These are phyloP conservation scores for Ustilago tritici DNA, from an alignment of 1,284 basidiomycete genomes.

Conservation along the genomic window DNA sequence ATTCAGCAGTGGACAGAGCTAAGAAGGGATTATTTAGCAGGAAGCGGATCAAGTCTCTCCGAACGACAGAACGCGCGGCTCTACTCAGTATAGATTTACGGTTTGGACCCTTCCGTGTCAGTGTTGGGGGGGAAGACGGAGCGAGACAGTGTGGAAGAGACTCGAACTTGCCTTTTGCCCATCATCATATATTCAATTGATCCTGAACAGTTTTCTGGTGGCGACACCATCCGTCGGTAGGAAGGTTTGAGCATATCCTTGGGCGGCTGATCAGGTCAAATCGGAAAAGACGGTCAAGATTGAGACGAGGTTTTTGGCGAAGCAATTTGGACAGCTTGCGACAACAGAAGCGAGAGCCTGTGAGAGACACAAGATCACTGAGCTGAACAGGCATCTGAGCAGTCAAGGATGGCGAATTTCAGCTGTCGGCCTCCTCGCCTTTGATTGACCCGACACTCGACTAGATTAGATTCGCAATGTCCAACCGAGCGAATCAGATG, in stretches of 20 bases:
- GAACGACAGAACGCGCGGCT: background rate
- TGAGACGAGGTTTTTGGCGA: background rate
- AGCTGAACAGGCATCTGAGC: background rate
- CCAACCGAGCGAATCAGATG: conserved; percentile 24
- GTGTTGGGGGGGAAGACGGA: background rate
- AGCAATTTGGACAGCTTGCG: background rate
- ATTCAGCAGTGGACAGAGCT: background rate
- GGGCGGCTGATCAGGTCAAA: background rate
- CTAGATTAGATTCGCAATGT: conserved; percentile 22
- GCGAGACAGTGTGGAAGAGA: background rate
- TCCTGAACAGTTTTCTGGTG: background rate
- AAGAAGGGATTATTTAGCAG: background rate
- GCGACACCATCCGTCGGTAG: background rate
- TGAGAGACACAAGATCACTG: background rate
- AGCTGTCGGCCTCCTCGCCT: conserved; percentile 4
- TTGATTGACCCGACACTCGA: conserved; percentile 7
- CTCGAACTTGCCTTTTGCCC: background rate
- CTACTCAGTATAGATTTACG: background rate
- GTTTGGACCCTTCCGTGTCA: conserved; percentile 10
- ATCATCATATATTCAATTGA: background rate
- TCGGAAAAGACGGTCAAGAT: background rate
- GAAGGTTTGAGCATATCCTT: background rate
- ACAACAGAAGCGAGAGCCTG: background rate
- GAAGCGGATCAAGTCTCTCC: conserved; percentile 1
- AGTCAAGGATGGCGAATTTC: conserved; percentile 6